A percentile compares a stretch with the other conserved stretches of the same genome.
Conservation (phyloP, 2,329 filamentous ascomycete genomes). For the Sphaerostilbella broomeana region DNA sequence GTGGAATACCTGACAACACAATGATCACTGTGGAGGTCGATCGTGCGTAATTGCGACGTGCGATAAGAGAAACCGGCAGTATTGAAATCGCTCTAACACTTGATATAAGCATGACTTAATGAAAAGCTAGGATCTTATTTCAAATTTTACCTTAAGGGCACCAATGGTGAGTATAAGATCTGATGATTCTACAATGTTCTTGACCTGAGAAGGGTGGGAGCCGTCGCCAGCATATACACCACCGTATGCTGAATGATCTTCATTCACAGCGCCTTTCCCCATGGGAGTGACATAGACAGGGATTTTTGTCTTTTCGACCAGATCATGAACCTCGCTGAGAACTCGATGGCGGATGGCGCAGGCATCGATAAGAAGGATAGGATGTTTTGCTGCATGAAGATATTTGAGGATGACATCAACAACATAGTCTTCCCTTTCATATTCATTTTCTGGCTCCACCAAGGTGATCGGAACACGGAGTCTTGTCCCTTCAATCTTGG, state of each 20-base stretch:
- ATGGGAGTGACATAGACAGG: constrained; percentile 86
- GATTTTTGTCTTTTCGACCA: constrained; percentile 66
- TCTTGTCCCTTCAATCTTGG: constrained; percentile 67
- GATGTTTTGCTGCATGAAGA: constrained; percentile 64
- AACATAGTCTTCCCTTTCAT: constrained; percentile 72
- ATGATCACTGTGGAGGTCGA: constrained; percentile 72
- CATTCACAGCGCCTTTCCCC: constrained; percentile 79
- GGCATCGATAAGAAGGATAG: constrained; percentile 75
- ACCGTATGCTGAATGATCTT: constrained; percentile 67
- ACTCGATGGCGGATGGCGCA: constrained; percentile 74
- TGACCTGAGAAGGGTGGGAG: constrained; percentile 57
- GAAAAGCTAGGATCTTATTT: no score
- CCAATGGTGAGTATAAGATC: constrained; percentile 68
- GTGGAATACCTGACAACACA: constrained; percentile 70
- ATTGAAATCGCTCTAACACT: constrained; percentile 64
- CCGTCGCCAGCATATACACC: constrained; percentile 81
- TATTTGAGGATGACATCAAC: constrained; percentile 70
- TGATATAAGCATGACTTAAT: no score
- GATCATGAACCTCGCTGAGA: constrained; percentile 62
- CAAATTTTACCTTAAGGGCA: constrained; percentile 50
- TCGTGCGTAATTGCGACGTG: constrained; percentile 67
- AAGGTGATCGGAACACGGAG: constrained; percentile 67
- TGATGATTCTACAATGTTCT: constrained; percentile 57
- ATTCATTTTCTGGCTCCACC: constrained; percentile 55
- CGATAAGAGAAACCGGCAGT: constrained; percentile 77